A percentile compares a stretch with the other conserved stretches of the same genome.
These are phyloP conservation scores for Botrytis paeoniae DNA, from an alignment of 2,329 filamentous ascomycete species.

Conservation along the genomic window DNA sequence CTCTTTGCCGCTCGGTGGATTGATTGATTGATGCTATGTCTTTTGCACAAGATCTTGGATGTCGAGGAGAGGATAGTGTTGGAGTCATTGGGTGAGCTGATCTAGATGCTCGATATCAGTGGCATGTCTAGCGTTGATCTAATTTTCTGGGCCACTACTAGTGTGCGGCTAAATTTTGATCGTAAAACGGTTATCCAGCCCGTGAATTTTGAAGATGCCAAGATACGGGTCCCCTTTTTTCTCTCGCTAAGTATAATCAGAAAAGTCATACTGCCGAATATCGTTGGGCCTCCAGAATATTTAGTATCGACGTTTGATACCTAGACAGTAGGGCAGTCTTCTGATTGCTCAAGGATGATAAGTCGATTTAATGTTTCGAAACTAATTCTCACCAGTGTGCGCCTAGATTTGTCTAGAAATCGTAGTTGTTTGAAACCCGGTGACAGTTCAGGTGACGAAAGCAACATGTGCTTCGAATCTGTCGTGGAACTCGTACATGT, in stretches of 20 bases:
- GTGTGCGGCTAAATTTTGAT: neutral
- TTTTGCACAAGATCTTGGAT: accelerated
- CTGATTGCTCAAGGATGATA: neutral
- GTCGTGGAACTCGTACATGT: neutral
- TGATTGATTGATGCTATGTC: neutral
- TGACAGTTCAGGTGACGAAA: accelerated
- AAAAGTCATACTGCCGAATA: neutral
- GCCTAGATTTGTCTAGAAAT: neutral
- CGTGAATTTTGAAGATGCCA: neutral
- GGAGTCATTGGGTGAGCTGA: neutral
- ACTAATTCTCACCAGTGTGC: accelerated
- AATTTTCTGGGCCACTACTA: too few species aligned
- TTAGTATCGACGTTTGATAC: neutral
- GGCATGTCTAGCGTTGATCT: too few species aligned
- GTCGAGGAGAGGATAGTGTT: accelerated
- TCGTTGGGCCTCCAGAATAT: neutral
- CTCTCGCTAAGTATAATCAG: neutral
- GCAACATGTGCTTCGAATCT: neutral
- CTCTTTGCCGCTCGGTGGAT: neutral
- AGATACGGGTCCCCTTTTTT: neutral
- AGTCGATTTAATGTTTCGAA: neutral
- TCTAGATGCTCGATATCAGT: neutral
- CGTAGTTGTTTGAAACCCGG: accelerated
- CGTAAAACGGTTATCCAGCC: neutral
- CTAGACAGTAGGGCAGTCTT: accelerated